Evolutionary conservation across 176 grass and related monocot species (phyloP).

Genomic region (Aegilops sharonensis): DNA sequence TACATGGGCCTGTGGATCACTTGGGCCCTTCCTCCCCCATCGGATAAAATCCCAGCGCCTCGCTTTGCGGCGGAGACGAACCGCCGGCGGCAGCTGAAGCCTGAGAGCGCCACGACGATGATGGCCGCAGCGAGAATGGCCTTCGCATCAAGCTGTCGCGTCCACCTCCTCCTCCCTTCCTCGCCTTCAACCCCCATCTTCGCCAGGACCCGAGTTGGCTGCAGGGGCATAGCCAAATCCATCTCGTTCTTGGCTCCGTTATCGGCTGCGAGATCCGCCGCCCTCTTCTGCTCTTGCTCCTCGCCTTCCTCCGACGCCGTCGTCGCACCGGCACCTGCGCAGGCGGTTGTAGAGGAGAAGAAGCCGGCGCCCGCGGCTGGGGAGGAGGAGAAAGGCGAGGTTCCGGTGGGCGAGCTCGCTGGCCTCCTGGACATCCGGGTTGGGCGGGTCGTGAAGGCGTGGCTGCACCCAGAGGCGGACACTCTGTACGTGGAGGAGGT

Average conservation of each 20-base stretch:
- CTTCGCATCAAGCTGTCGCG: constrained; percentile 1
- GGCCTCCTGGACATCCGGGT: constrained; percentile 77
- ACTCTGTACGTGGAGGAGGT: constrained; percentile 92
- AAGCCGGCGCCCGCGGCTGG: constrained; percentile 14
- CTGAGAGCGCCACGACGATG: background rate
- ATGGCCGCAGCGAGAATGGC: constrained; percentile 37
- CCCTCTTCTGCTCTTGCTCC: constrained; percentile 32
- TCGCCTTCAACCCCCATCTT: constrained; percentile 4
- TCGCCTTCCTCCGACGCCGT: background rate
- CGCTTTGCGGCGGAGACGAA: background rate
- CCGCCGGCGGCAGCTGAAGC: background rate
- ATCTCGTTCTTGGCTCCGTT: constrained; percentile 22
- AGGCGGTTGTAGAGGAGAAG: background rate
- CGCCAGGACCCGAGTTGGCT: background rate
- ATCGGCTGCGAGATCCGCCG: constrained; percentile 23
- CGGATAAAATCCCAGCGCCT: background rate
- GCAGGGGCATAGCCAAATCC: background rate
- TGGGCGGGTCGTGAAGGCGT: constrained; percentile 74
- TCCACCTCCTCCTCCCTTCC: constrained; percentile 2
- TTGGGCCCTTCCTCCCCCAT: constrained; percentile 9
- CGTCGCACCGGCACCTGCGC: background rate
- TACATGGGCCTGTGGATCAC: background rate
- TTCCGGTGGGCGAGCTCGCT: constrained; percentile 48
- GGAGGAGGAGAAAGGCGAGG: constrained; percentile 35
- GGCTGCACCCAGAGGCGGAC: constrained; percentile 87